Base-by-base conservation (phyloP, 2,329 filamentous ascomycete species). In the Claviceps digitariae region DNA sequence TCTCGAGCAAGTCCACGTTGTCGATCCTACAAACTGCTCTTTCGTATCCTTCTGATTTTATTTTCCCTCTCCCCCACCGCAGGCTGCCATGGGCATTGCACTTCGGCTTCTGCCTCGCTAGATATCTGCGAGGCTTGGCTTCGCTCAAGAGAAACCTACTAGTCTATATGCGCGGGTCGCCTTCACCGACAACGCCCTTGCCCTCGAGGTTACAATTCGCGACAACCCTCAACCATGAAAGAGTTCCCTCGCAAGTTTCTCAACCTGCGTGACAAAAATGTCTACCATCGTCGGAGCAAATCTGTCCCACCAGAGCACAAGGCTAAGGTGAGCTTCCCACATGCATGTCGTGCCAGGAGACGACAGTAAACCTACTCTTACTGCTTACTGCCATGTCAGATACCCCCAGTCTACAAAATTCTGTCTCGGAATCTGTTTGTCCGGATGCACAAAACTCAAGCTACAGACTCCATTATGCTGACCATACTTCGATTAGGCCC, bases 191-290 rank as follows among this genome's bases (percentile, higher is more conserved):
- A 31, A 45, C 27, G 17, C 27, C 49, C 25, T 49, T 29, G 34
- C 23, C 45, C 8, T 49, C 38, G 49, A 48, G 9, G 36, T 31
- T n/a, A 13, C 36, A 31, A 23, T 7, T 27, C n/a, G 36, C 51
- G 43, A 43, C 45, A 48, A 23, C 13, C 13, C 9, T 15, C 29
- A 13, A 52, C 59, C 63, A 79, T 80, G 74, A 80, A 77, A 68
- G 68, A 73, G 58, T 69, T 77, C 55, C 75, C 75, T 49, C 82
- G 79, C 64, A 82, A 84, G 62, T 83, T 89, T 65, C 79, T 87
- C 56, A 86, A 80, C 67, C 74, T 84, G 60, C 79, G 84, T 59
- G 85, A 87, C 62, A 88, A 79, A 69, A 75, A 74, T 66, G 73
- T 70, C 55, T 59, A 65, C 40, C 76, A 80, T 59, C 72, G 71